Conservation (phyloP, 768 basidiomycete genomes). For the Dentipellis fragilis region DNA sequence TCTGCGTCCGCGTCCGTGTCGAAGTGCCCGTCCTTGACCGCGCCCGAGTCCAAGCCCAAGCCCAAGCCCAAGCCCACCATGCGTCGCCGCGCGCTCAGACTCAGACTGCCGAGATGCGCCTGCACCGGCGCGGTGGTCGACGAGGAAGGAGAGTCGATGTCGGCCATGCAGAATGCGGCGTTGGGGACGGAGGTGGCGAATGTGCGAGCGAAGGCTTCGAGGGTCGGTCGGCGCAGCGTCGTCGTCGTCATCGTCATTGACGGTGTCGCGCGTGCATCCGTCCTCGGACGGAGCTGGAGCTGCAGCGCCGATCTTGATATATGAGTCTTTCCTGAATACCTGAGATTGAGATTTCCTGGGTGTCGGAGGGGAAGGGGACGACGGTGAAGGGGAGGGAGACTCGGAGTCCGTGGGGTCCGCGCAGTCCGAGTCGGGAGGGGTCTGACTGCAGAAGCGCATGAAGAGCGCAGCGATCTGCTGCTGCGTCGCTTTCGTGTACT, state of each 20-base stretch:
- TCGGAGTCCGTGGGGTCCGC: too few relatives aligned
- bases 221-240: not conserved
- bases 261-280: not conserved
- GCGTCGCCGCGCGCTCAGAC: too few relatives aligned
- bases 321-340: not conserved
- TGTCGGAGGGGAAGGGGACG: not conserved
- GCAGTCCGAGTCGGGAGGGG: too few relatives aligned
- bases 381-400: too few relatives aligned
- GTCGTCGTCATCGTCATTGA: not conserved
- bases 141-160: conserved; percentile 13
- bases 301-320: too few relatives aligned
- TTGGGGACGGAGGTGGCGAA: conserved; percentile 24
- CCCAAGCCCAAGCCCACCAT: too few relatives aligned
- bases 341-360: not conserved
- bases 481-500: not conserved
- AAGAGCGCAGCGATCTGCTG: not conserved
- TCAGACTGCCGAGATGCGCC: too few relatives aligned
- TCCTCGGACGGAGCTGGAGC: not conserved
- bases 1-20: too few relatives aligned
- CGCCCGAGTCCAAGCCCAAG: too few relatives aligned
- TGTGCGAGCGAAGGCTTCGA: conserved; percentile 16
- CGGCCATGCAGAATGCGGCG: conserved; percentile 35
- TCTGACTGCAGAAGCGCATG: not conserved
- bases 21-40: too few relatives aligned
- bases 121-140: too few relatives aligned